Conservation (phyloP, 805 yeast species). For the Lachancea nothofagi region DNA sequence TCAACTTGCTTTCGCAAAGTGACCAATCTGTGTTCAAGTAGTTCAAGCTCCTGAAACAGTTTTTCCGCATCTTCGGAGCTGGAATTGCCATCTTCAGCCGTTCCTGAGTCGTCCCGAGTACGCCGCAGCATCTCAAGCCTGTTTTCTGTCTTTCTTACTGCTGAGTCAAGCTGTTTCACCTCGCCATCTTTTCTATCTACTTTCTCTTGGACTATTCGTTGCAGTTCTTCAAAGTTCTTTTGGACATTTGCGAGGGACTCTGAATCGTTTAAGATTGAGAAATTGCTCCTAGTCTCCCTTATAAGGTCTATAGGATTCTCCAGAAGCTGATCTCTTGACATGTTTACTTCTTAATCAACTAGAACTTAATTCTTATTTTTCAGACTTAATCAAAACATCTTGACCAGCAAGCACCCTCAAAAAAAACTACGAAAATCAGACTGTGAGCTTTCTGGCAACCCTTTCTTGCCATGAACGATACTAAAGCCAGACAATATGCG, state of each 20-base stretch:
- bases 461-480: slow-evolving; percentile 18
- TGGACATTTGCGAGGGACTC: slow-evolving; percentile 5
- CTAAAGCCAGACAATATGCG: slow-evolving; percentile 30
- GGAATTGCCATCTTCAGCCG: slow-evolving; percentile 12
- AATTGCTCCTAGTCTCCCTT: slow-evolving; percentile 23
- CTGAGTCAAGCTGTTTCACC: slow-evolving; percentile 1
- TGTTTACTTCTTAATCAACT: background rate
- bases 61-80: slow-evolving; percentile 12
- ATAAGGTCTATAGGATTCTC: slow-evolving; percentile 24
- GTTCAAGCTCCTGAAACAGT: slow-evolving; percentile 24
- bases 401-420: background rate
- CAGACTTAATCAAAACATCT: background rate
- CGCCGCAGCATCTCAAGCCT: slow-evolving; percentile 6
- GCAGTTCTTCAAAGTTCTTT: slow-evolving; percentile 5
- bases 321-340: slow-evolving; percentile 16
- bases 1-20: slow-evolving; percentile 21
- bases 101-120: background rate
- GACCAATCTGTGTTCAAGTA: slow-evolving; percentile 19
- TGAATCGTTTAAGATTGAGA: slow-evolving; percentile 17
- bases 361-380: background rate
- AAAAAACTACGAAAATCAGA: too few relatives aligned
- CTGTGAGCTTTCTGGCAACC: too few relatives aligned
- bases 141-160: slow-evolving; percentile 3
- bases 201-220: slow-evolving; percentile 5
- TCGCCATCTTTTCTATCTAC: slow-evolving; percentile 2